phyloP scores from a whole-genome alignment of 169 alveolate genomes.

The Cryptosporidium tyzzeri region DNA sequence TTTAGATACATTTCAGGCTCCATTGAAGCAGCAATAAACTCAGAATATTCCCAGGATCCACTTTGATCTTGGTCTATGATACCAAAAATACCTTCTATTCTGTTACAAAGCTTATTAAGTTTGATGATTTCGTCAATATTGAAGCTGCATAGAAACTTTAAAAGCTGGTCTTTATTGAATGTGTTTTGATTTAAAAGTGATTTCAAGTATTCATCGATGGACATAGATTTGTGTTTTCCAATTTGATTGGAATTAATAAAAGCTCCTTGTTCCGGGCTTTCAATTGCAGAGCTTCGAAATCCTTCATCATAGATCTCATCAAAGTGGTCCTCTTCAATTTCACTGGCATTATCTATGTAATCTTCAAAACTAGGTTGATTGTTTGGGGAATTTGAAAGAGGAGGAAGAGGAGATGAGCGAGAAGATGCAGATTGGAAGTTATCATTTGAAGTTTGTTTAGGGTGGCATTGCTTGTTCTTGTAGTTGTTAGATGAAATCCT shows the following conservation, averaged over 20 bases:
- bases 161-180: not conserved
- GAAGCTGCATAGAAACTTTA: conserved; percentile 26
- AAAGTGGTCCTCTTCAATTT: conserved; percentile 25
- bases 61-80: conserved; percentile 74
- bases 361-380: conserved; percentile 3
- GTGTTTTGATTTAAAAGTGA: not conserved
- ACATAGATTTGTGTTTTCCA: not conserved
- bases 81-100: conserved; percentile 57
- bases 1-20: conserved; percentile 38
- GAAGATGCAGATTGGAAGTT: not conserved
- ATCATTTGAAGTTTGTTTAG: not conserved
- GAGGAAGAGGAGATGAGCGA: not conserved
- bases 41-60: conserved; percentile 73
- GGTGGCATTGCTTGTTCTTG: not conserved
- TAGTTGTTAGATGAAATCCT: conserved; percentile 7
- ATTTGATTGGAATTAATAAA: not conserved
- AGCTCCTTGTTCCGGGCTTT: not conserved
- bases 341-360: conserved; percentile 48
- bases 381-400: not conserved
- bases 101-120: conserved; percentile 53
- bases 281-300: not conserved
- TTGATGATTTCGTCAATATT: conserved; percentile 19
- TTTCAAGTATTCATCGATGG: conserved; percentile 11
- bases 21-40: conserved; percentile 73
- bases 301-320: not conserved